These are phyloP conservation scores for Cladophialophora carrionii DNA, from an alignment of 2,329 filamentous ascomycete species.

Conservation along the genomic window DNA sequence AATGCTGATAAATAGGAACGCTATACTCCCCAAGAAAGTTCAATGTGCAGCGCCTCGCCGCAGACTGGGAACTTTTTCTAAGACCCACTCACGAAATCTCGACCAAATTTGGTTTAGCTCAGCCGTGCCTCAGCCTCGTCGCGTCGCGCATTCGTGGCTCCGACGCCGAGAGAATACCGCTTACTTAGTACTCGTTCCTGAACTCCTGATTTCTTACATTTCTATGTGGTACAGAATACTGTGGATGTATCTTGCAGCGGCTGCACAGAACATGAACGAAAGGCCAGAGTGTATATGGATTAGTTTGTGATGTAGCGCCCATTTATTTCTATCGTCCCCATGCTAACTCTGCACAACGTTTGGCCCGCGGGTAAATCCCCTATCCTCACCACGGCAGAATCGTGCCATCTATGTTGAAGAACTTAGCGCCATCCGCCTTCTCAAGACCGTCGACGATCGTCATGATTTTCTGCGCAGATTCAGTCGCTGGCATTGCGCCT, in stretches of 20 bases:
- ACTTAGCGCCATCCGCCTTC: conserved; percentile 14
- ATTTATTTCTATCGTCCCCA: neutral
- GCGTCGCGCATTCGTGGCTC: neutral
- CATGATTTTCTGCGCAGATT: conserved; percentile 22
- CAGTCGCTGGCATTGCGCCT: conserved; percentile 16
- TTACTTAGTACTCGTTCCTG: too few relatives aligned
- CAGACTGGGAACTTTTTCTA: conserved; percentile 2
- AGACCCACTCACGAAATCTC: neutral
- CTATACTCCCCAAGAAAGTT: neutral
- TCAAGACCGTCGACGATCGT: conserved; percentile 15
- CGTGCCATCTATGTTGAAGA: conserved; percentile 26
- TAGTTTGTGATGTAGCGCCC: neutral
- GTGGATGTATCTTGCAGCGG: neutral
- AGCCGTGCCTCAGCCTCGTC: neutral
- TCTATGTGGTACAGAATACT: too few relatives aligned
- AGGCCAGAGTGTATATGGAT: neutral
- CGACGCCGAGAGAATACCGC: neutral
- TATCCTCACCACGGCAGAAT: conserved; percentile 19
- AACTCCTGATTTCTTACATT: too few relatives aligned
- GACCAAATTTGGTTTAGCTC: neutral
- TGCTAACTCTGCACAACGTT: neutral
- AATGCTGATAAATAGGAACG: neutral
- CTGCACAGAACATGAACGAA: neutral
- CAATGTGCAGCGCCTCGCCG: neutral
- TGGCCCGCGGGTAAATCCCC: neutral